Evolutionary conservation across 139 green algal genomes (phyloP).

Genomic region (Ulvella scutata): DNA sequence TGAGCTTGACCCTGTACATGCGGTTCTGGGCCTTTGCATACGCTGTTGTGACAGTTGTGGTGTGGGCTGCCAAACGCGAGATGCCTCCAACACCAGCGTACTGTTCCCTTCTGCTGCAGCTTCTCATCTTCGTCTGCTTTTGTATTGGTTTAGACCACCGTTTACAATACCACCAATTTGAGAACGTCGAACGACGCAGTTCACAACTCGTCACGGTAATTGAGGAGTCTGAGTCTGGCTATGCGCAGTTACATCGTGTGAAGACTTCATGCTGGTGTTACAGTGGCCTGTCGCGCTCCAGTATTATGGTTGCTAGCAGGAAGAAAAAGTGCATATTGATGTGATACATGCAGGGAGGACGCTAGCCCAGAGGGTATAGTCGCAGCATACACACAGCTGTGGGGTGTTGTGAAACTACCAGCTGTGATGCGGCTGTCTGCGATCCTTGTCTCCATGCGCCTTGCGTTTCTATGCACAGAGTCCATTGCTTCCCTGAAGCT

Average conservation of each 20-base stretch:
- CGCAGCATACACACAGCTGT: slow-evolving; percentile 31
- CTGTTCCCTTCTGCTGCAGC: too few relatives aligned
- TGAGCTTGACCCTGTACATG: slow-evolving; percentile 63
- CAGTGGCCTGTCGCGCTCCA: too few relatives aligned
- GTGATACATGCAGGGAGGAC: background rate
- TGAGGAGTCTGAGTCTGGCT: too few relatives aligned
- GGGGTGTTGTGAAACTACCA: slow-evolving; percentile 41
- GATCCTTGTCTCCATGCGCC: slow-evolving; percentile 53
- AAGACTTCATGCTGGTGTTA: too few relatives aligned
- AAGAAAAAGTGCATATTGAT: too few relatives aligned
- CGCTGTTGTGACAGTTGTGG: slow-evolving; percentile 32
- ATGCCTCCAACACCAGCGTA: background rate
- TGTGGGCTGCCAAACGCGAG: slow-evolving; percentile 43
- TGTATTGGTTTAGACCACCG: too few relatives aligned
- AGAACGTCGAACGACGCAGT: too few relatives aligned
- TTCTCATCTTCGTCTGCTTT: too few relatives aligned
- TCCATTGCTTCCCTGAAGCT: slow-evolving; percentile 64
- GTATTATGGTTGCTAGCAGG: too few relatives aligned
- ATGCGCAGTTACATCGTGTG: too few relatives aligned
- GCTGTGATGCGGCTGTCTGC: slow-evolving; percentile 42
- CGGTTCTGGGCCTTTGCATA: slow-evolving; percentile 71
- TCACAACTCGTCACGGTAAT: too few relatives aligned
- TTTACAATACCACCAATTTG: too few relatives aligned
- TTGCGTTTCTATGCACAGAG: slow-evolving; percentile 60
- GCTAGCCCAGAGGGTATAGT: background rate